phyloP scores from a whole-genome alignment of 345 rosid genomes.

The Iberis pinnata region DNA sequence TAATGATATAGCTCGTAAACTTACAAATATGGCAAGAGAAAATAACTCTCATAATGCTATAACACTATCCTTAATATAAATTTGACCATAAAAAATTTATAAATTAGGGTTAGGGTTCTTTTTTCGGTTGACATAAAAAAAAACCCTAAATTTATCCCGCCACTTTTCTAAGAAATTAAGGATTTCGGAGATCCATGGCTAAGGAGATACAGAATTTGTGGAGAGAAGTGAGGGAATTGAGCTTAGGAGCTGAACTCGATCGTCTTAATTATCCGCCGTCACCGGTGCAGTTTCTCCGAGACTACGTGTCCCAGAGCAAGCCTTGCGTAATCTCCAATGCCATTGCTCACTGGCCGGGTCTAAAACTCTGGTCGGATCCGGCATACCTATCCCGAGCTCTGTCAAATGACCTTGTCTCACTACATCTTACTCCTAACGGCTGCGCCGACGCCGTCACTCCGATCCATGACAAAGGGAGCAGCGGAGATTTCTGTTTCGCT shows the following conservation, averaged over 20 bases:
- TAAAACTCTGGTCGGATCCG: conserved; percentile 53
- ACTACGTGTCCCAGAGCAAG: conserved; percentile 62
- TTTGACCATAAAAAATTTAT: no score
- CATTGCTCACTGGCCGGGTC: conserved; percentile 63
- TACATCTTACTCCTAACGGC: conserved; percentile 81
- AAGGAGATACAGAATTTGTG: conserved; percentile 43
- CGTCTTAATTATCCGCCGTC: conserved; percentile 47
- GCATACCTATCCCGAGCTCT: conserved; percentile 47
- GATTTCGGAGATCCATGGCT: no score
- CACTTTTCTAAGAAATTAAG: no score
- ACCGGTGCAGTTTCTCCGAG: conserved; percentile 57
- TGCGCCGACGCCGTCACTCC: conserved; percentile 60
- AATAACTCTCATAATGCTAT: no score
- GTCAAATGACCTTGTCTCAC: conserved; percentile 53
- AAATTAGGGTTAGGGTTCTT: no score
- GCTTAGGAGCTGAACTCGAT: conserved; percentile 30
- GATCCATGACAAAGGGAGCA: neutral
- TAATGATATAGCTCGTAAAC: no score
- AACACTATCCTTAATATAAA: no score
- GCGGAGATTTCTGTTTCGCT: conserved; percentile 49
- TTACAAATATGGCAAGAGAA: no score
- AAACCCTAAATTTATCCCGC: no score
- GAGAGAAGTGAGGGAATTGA: conserved; percentile 67
- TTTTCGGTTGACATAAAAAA: no score
- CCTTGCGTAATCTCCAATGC: conserved; percentile 77